These are phyloP conservation scores for Eucalyptus sideroxylon DNA, from an alignment of 345 rosid genomes.

Conservation along the genomic window DNA sequence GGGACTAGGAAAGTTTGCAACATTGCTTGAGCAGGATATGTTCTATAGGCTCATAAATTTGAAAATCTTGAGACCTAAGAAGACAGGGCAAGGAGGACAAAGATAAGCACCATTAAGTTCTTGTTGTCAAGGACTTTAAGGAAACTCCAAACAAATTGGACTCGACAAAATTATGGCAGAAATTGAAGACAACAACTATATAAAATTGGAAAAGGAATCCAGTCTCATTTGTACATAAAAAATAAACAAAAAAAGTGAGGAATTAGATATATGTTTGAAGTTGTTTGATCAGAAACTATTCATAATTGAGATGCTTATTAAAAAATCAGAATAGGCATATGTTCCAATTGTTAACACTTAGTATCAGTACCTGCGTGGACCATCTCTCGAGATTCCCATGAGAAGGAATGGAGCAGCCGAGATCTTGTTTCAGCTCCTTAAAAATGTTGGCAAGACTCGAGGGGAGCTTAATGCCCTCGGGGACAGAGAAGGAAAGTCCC, in stretches of 20 bases:
- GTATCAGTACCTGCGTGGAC: conserved; percentile 66
- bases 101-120: background rate
- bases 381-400: conserved; percentile 84
- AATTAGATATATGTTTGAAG: background rate
- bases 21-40: background rate
- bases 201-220: background rate
- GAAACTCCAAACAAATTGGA: background rate
- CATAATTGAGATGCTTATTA: background rate
- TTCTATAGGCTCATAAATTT: background rate
- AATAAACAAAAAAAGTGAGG: background rate
- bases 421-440: conserved; percentile 79
- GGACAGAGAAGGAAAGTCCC: conserved; percentile 96
- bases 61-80: background rate
- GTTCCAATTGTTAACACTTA: background rate
- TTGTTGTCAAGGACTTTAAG: background rate
- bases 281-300: background rate
- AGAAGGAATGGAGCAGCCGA: conserved; percentile 79
- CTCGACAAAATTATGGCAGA: background rate
- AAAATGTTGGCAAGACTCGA: conserved; percentile 82
- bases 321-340: background rate
- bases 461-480: conserved; percentile 66
- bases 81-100: background rate
- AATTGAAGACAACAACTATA: background rate
- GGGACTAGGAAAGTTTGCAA: background rate
- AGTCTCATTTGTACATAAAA: background rate